phyloP scores from a whole-genome alignment of 2,329 filamentous ascomycete genomes.

The Magnaporthiopsis incrustans region DNA sequence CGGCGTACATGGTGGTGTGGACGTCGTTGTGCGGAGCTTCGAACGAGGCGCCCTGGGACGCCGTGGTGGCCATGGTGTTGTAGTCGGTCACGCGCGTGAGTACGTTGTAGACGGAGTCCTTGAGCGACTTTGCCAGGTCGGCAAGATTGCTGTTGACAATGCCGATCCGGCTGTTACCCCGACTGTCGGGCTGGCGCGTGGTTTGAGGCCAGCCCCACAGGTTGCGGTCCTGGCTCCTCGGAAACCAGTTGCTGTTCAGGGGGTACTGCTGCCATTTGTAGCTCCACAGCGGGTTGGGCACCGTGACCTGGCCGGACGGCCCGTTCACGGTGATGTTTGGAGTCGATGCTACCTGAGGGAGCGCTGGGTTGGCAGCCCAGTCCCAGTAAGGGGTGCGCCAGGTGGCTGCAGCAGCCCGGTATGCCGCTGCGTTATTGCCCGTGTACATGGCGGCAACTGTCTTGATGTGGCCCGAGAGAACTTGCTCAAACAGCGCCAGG shows the following conservation, averaged over 20 bases:
- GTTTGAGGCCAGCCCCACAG: constrained; percentile 5
- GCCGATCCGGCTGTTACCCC: not conserved
- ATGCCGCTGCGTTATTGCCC: constrained; percentile 22
- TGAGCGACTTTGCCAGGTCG: constrained; percentile 1
- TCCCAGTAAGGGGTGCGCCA: constrained; percentile 44
- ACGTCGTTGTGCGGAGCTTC: constrained; percentile 30
- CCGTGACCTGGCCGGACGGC: constrained; percentile 13
- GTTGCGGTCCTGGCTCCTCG: constrained; percentile 7
- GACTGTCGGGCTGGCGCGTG: not conserved
- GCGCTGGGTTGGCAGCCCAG: constrained; percentile 31
- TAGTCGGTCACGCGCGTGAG: constrained; percentile 25
- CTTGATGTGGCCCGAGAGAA: constrained; percentile 34
- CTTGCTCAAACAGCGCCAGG: constrained; percentile 43
- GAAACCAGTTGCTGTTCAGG: constrained; percentile 12
- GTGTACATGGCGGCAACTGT: constrained; percentile 35
- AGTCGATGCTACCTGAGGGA: constrained; percentile 24
- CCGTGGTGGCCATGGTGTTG: constrained; percentile 28
- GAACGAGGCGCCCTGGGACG: constrained; percentile 26
- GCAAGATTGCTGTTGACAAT: constrained; percentile 3
- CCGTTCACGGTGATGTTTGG: constrained; percentile 10
- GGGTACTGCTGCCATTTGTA: constrained; percentile 39
- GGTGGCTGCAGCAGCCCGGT: constrained; percentile 30
- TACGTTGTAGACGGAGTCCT: constrained; percentile 23
- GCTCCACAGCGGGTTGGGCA: constrained; percentile 38
- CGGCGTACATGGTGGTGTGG: constrained; percentile 21